Conservation (phyloP, 805 yeast genomes). For the Middelhovenomyces tepae region DNA sequence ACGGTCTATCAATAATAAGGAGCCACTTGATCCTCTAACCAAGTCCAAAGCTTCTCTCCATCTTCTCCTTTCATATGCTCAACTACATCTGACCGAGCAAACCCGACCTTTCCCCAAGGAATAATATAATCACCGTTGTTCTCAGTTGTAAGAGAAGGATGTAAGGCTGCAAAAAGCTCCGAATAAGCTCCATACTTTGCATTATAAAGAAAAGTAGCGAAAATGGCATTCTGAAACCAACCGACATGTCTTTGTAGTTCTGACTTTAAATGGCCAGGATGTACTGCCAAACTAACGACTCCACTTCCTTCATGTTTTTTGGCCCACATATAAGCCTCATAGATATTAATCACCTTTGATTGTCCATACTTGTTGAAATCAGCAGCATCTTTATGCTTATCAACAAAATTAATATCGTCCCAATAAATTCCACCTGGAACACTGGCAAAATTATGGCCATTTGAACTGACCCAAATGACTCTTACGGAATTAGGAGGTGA, state of each 20-base stretch:
- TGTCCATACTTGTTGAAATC: constrained; percentile 31
- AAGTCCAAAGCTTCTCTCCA: constrained; percentile 30
- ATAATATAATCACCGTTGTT: constrained; percentile 31
- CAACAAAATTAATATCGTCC: too few species aligned
- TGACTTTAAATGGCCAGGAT: constrained; percentile 35
- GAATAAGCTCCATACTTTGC: constrained; percentile 36
- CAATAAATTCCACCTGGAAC: too few species aligned
- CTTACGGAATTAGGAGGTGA: too few species aligned
- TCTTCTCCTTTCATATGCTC: constrained; percentile 26
- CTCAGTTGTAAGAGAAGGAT: constrained; percentile 29
- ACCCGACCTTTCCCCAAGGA: constrained; percentile 37
- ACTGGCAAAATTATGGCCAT: too few species aligned
- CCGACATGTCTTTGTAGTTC: constrained; percentile 27
- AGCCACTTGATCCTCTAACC: constrained; percentile 27
- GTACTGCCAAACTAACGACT: constrained; percentile 30
- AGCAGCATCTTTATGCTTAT: too few species aligned
- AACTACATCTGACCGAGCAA: constrained; percentile 30
- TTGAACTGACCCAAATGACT: too few species aligned
- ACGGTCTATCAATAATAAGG: too few species aligned
- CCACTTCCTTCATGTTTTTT: constrained; percentile 25
- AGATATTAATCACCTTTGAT: constrained; percentile 35
- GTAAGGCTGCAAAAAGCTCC: constrained; percentile 36
- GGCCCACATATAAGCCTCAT: constrained; percentile 32
- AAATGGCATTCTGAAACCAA: constrained; percentile 1
- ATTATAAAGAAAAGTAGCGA: constrained; percentile 12